Evolutionary conservation across 768 basidiomycete genomes (phyloP).

Genomic region (Boletus rubropictus): DNA sequence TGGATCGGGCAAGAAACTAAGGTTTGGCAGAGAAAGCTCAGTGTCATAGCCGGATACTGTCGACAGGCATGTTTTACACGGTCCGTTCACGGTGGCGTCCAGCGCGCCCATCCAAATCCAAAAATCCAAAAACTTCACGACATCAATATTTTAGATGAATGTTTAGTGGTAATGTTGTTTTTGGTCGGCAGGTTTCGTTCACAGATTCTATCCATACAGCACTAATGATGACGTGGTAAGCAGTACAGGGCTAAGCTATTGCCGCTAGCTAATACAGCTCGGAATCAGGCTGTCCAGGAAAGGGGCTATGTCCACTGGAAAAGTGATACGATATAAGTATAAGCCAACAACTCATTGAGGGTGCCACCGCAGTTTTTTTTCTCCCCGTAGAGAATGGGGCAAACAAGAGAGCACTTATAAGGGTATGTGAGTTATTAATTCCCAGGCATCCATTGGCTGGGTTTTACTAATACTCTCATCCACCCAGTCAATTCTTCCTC

Average conservation of each 20-base stretch:
- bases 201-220: too few species aligned
- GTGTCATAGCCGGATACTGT: too few species aligned
- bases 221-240: neutral
- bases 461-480: neutral
- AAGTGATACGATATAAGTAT: neutral
- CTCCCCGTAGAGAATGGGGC: neutral
- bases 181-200: too few species aligned
- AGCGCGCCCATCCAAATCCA: too few species aligned
- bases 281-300: neutral
- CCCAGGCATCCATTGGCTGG: neutral
- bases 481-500: neutral
- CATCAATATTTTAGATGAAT: too few species aligned
- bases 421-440: neutral
- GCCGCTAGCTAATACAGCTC: too few species aligned
- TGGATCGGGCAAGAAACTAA: too few species aligned
- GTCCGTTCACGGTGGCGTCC: too few species aligned
- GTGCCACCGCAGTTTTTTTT: neutral
- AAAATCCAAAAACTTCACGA: too few species aligned
- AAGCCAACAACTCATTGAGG: neutral
- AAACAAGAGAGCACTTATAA: neutral
- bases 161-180: too few species aligned
- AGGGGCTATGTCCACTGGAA: slow-evolving; percentile 6
- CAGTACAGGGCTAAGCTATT: neutral
- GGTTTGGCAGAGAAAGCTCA: too few species aligned
- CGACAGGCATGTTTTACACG: too few species aligned